Conservation (phyloP, 1,284 basidiomycete species). For the Sporisorium sorghi region DNA sequence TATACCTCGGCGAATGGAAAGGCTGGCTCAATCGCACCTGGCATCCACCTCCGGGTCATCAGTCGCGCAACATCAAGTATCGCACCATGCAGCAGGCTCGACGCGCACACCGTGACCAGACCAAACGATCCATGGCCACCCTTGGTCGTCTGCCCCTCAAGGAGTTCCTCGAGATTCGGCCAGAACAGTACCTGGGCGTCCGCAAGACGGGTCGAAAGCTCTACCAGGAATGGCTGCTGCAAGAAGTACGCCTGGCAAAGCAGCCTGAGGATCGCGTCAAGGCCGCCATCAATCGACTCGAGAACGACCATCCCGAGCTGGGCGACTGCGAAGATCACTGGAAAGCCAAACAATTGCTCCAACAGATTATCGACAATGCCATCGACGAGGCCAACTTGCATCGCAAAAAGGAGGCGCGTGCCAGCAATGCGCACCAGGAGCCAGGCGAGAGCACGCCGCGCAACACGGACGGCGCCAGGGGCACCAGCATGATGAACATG, state of each 20-base stretch:
- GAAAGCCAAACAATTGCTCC: conserved; percentile 55
- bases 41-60: conserved; percentile 36
- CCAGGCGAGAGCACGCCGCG: conserved; percentile 32
- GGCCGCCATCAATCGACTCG: conserved; percentile 52
- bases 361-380: conserved; percentile 61
- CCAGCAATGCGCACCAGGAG: conserved; percentile 34
- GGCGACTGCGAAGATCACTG: conserved; percentile 58
- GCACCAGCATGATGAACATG: conserved; percentile 30
- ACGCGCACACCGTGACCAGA: conserved; percentile 44
- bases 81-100: conserved; percentile 51
- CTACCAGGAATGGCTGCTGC: conserved; percentile 57
- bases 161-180: conserved; percentile 55
- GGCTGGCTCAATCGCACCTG: conserved; percentile 47
- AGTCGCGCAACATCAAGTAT: conserved; percentile 44
- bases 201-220: conserved; percentile 54
- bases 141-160: conserved; percentile 55
- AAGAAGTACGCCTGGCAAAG: conserved; percentile 56
- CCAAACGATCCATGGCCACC: conserved; percentile 54
- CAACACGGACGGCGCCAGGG: conserved; percentile 18
- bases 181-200: conserved; percentile 52
- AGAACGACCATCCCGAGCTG: conserved; percentile 47
- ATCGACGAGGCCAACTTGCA: conserved; percentile 59
- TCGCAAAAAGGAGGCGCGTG: conserved; percentile 46
- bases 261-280: conserved; percentile 54
- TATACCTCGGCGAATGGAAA: conserved; percentile 50